Conservation (phyloP, 805 yeast species). For the Cyberlindnera americana region DNA sequence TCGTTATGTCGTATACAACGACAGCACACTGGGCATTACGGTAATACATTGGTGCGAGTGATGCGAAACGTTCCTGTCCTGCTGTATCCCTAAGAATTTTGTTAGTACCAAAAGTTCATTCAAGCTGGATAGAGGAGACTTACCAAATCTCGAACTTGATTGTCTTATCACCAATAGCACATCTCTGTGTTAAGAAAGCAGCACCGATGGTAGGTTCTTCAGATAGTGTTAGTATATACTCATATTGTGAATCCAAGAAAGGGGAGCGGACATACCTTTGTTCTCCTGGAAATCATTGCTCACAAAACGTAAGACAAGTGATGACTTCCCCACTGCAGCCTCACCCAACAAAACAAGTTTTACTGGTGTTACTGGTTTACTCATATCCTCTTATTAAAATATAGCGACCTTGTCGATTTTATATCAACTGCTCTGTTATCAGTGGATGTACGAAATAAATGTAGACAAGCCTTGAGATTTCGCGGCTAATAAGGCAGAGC, state of each 20-base stretch:
- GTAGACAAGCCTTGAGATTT: too few species aligned
- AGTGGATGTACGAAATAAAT: too few species aligned
- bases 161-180: conserved; percentile 79
- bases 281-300: conserved; percentile 95
- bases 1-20: conserved; percentile 93
- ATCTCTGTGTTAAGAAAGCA: conserved; percentile 91
- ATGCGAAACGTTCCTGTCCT: conserved; percentile 96
- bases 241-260: too few species aligned
- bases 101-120: not conserved
- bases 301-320: conserved; percentile 87
- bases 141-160: conserved; percentile 89
- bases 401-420: too few species aligned
- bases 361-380: conserved; percentile 59
- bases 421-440: not conserved
- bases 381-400: conserved; percentile 6
- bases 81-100: conserved; percentile 68
- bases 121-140: conserved; percentile 11
- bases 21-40: conserved; percentile 96
- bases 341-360: conserved; percentile 92
- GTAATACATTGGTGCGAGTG: conserved; percentile 95
- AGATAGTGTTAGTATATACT: not conserved
- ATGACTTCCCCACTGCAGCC: conserved; percentile 97
- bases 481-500: too few species aligned
- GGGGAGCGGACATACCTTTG: conserved; percentile 45
- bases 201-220: conserved; percentile 96